Conservation (phyloP, 164 flowering plant genomes). For the Kalanchoe fedtschenkoi region DNA sequence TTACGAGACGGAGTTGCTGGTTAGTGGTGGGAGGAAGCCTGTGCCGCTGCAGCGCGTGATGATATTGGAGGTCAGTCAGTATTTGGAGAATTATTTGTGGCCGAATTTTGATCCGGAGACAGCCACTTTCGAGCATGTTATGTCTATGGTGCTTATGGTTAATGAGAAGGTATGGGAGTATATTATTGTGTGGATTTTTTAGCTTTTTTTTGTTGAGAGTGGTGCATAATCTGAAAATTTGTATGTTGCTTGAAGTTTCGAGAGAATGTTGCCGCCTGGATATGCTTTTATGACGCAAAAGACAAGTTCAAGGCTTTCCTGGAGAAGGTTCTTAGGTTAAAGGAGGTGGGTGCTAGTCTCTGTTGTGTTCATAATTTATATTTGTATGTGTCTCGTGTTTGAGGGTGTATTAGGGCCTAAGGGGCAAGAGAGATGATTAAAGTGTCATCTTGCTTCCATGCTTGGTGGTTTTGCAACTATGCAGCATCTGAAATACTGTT, state of each 20-base stretch:
- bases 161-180: slow-evolving; percentile 69
- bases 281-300: slow-evolving; percentile 65
- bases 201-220: background rate
- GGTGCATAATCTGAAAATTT: background rate
- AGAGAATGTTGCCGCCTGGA: slow-evolving; percentile 95
- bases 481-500: background rate
- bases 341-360: slow-evolving; percentile 19
- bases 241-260: slow-evolving; percentile 51
- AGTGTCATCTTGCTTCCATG: background rate
- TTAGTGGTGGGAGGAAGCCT: slow-evolving; percentile 45
- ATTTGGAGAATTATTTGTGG: slow-evolving; percentile 91
- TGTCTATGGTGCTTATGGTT: slow-evolving; percentile 94
- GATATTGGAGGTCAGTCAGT: slow-evolving; percentile 92
- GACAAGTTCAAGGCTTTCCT: slow-evolving; percentile 64
- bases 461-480: background rate
- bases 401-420: background rate
- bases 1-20: slow-evolving; percentile 64
- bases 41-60: slow-evolving; percentile 89
- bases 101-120: slow-evolving; percentile 72
- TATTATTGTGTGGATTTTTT: background rate
- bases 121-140: slow-evolving; percentile 83
- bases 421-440: background rate
- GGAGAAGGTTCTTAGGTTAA: slow-evolving; percentile 68
- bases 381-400: background rate
- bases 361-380: background rate